Base-by-base conservation (phyloP, 495 filamentous ascomycete species). In the Cairneyella variabilis region DNA sequence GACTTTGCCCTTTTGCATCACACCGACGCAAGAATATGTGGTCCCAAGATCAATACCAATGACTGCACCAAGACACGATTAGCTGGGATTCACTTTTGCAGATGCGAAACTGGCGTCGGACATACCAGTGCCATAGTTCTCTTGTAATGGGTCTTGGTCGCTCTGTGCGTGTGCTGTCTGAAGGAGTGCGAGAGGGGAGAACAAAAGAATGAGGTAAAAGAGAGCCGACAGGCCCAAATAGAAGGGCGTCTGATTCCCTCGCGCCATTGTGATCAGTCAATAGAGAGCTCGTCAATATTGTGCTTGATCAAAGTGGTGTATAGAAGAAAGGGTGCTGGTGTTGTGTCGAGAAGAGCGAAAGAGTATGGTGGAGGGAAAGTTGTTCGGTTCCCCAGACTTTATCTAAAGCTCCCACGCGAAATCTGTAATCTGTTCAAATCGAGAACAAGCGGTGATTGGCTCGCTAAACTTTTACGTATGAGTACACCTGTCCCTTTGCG, bases 21-120 rank as follows among this genome's bases (percentile, higher is more conserved):
- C 88, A 86, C 91, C 93, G 61, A 97, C 93, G 75, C 93, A 98
- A 60, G 90, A 96, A 80, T 98, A 98, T 45, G 93, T 98, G 43
- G 93, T 98, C 72, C 93, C 93, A 68, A 98, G 73, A 85, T 98
- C 93, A 71, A 98, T 98, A 84, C 93, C 93, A 66, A 98, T 92
- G 54, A 96, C 90, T 74, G 69, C 28, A 8, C 34, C 41, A 40
- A 32, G 45, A 7, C n/a, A n/a, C 8, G 4, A 38, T 62, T 52
- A 62, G 56, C 48, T 46, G 52, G 18, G 27, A 21, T 14, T 26
- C 17, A 36, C 8, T 9, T 45, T 27, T 42, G 51, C 30, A 42
- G 23, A 20, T 23, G 22, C 8, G 22, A 16, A 28, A 37, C 7
- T 12, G 26, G 25, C 10, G 45, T 17, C 12, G 28, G 34, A 63